Evolutionary conservation across 371 early-diverging fungal genomes (phyloP), one percentile per base, ranked within the genome.

Genomic region (Rhizopus sp.): DNA sequence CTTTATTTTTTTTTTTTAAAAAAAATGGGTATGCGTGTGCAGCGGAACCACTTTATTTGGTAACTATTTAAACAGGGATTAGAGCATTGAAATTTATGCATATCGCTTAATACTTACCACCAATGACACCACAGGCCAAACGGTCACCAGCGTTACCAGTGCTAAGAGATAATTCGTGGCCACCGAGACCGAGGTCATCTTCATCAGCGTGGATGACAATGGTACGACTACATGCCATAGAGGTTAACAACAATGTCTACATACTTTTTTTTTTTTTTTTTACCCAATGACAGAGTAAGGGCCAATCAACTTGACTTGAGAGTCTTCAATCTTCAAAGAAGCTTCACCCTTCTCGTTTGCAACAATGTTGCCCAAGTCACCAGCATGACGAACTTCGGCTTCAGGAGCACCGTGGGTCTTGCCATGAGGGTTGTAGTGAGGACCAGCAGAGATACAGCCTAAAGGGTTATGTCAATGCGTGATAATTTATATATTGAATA

Each of bases 121-220:
- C 93, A 78, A 94, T 93, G 73, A 93, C 93, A 77, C 94, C 96
- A 81, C 96, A 95, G 52, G 90, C 91, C 63, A 85, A 78, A 66
- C 94, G 92, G 55, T 78, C 88, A 59, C 94, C 95, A 72, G 94
- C 93, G 61, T 66, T 66, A 55, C 94, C 94, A 47, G 93, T 94
- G 53, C 84, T 80, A 59, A 77, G 69, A 63, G 91, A 91, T 33
- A 86, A 80, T 66, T 90, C 88, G 68, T 91, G 88, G 51, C 84
- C 86, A 66, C 89, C 90, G 62, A 76, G 73, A 72, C 85, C 86
- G 42, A 69, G 71, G 44, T 90, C 90, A 63, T 81, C 72, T 10
- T 68, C 74, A 48, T 72, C 75, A 34, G 86, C 91, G 13, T 53
- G 67, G 47, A 93, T 87, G 47, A 95, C 90, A 60, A 95, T 64